Conservation (phyloP, 1,284 basidiomycete genomes). For the Meira miltonrushii region DNA sequence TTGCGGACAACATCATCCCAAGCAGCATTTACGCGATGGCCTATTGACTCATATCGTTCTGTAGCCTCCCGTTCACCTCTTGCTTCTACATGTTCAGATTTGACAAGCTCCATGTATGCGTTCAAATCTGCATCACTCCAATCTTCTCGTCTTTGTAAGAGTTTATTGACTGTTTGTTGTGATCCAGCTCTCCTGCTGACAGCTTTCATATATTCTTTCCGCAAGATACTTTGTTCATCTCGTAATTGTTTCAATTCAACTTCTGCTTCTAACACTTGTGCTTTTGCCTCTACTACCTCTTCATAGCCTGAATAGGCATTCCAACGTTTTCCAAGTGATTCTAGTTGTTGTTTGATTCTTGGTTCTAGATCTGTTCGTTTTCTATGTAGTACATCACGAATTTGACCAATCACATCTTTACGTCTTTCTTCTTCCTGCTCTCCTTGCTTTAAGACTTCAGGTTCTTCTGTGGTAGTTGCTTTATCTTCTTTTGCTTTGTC, state of each 20-base stretch:
- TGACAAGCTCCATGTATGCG: slow-evolving; percentile 40
- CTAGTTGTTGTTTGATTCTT: not conserved
- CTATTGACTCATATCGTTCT: slow-evolving; percentile 30
- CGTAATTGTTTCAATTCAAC: slow-evolving; percentile 18
- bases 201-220: slow-evolving; percentile 26
- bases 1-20: slow-evolving; percentile 45
- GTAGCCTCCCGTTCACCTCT: slow-evolving; percentile 28
- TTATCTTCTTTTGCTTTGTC: no score
- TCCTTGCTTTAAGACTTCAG: no score
- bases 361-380: slow-evolving; percentile 4
- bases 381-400: not conserved
- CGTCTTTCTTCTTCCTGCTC: no score
- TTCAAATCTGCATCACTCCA: slow-evolving; percentile 43
- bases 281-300: slow-evolving; percentile 17
- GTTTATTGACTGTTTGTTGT: slow-evolving; percentile 44
- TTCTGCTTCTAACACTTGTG: slow-evolving; percentile 15
- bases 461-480: no score
- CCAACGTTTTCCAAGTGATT: slow-evolving; percentile 19
- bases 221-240: slow-evolving; percentile 19
- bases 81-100: slow-evolving; percentile 37
- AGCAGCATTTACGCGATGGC: slow-evolving; percentile 26
- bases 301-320: slow-evolving; percentile 41
- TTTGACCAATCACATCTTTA: not conserved
- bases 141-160: slow-evolving; percentile 36
- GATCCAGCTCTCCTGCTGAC: slow-evolving; percentile 27